Conservation (phyloP, 2,329 filamentous ascomycete species). For the Westerdykella aurantiaca region DNA sequence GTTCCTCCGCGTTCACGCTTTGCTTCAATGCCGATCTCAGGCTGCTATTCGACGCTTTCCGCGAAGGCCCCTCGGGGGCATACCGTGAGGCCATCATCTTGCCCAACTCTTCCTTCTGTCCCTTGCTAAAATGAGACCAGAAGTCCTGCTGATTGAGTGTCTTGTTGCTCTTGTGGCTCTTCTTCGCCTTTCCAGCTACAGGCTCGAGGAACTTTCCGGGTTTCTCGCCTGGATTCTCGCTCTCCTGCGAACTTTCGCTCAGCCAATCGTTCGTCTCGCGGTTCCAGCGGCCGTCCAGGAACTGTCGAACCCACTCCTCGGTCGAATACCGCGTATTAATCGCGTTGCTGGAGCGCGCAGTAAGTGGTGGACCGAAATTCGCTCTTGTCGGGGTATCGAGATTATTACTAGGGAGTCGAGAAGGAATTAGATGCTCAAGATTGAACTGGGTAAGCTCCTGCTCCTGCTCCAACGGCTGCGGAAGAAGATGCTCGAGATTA, state of each 20-base stretch:
- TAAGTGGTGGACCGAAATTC: constrained; percentile 15
- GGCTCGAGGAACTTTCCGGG: constrained; percentile 7
- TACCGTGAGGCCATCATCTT: constrained; percentile 40
- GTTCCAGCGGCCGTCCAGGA: constrained; percentile 64
- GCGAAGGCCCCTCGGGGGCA: constrained; percentile 27
- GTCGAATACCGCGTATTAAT: constrained; percentile 44
- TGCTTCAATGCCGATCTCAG: constrained; percentile 14
- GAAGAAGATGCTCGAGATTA: constrained; percentile 15
- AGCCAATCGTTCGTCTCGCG: constrained; percentile 75
- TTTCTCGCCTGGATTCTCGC: constrained; percentile 51
- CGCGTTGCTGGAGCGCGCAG: constrained; percentile 21
- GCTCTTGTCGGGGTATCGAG: constrained; percentile 24
- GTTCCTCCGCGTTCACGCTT: constrained; percentile 14
- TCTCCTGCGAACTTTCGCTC: constrained; percentile 60
- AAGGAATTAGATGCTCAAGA: constrained; percentile 37
- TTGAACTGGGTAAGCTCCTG: constrained; percentile 33
- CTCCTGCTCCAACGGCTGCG: constrained; percentile 28
- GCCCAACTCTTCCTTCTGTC: constrained; percentile 35
- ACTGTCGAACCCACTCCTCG: constrained; percentile 84
- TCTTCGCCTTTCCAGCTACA: constrained; percentile 8
- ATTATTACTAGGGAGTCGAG: constrained; percentile 22
- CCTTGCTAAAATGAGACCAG: constrained; percentile 40
- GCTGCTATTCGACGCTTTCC: constrained; percentile 20
- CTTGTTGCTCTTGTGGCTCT: constrained; percentile 42
- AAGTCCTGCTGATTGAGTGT: constrained; percentile 48